Base-by-base conservation (phyloP, 2,329 filamentous ascomycete genomes). In the Lachnellula hyalina region DNA sequence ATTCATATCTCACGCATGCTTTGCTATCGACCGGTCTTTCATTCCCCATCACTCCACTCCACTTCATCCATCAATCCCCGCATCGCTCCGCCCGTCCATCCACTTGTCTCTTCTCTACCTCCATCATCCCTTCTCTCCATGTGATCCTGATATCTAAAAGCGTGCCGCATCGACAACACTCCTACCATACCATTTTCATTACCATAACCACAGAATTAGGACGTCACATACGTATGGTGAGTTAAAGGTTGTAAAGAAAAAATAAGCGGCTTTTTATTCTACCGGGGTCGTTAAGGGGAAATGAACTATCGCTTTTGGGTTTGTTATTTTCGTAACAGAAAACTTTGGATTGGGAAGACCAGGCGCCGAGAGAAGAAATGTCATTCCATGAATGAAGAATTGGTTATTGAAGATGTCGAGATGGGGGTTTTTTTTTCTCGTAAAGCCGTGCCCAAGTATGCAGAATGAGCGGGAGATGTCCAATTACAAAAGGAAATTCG, bases 231-330 rank as follows among this genome's bases (percentile, higher is more conserved):
- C 28, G 61, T 67, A 41, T 41, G 38, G 38, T 41, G 38, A 60
- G 62, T 67, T 59, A 63, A 64, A 62, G 55, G 59, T 62, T 56
- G 55, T 52, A 49, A 53, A 48, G 21, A 44, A 21, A 44, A 44
- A 44, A 44, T 61, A 59, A 62, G 66, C 28, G 28, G 28, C 28
- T 11, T 32, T 32, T 59, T 67, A 67, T 68, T 44, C 60, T 67
- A 64, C 65, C 65, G 64, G 65, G 62, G 64, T 66, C 64, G 61
- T 67, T 64, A 67, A 41, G 38, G 60, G 61, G 63, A 64, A 67
- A 63, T 65, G 41, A 44, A 44, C 19, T n/a, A 66, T 65, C 62
- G 64, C 60, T 61, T 61, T 60, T 57, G 61, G 59, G 63, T 65
- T 66, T 67, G 55, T 55, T 55, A n/a, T 60, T 61, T 60, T 57